Conservation (phyloP, 2,329 filamentous ascomycete genomes). For the Ceratocystis diversiconidia region DNA sequence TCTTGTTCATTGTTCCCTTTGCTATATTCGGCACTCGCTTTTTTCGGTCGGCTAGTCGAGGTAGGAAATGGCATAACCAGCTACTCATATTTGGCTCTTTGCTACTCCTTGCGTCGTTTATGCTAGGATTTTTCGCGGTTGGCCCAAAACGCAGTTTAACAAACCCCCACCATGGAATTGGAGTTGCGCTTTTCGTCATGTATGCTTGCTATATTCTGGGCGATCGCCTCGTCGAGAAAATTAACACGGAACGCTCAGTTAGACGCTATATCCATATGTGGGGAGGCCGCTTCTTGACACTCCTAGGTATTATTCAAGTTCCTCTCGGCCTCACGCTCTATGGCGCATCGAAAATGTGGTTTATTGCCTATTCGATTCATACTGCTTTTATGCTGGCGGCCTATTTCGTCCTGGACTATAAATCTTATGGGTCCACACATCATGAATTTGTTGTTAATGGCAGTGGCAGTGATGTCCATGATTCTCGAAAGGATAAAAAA, state of each 20-base stretch:
- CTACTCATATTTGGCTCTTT: constrained; percentile 55
- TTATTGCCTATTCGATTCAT: constrained; percentile 74
- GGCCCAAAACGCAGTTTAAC: constrained; percentile 56
- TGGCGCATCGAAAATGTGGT: constrained; percentile 71
- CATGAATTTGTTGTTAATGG: constrained; percentile 25
- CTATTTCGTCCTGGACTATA: constrained; percentile 71
- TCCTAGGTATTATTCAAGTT: constrained; percentile 76
- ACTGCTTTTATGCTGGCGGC: constrained; percentile 55
- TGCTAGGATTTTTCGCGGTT: constrained; percentile 66
- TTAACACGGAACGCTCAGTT: constrained; percentile 35
- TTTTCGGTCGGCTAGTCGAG: constrained; percentile 46
- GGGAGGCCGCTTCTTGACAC: constrained; percentile 61
- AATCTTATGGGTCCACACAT: constrained; percentile 39
- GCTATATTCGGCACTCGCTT: constrained; percentile 65
- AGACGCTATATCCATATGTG: constrained; percentile 67
- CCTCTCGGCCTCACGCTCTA: constrained; percentile 83
- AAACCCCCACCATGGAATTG: constrained; percentile 77
- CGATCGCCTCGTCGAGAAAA: constrained; percentile 47
- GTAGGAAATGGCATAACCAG: constrained; percentile 58
- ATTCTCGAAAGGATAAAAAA: constrained; percentile 26
- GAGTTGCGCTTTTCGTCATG: constrained; percentile 61
- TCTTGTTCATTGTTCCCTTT: constrained; percentile 57
- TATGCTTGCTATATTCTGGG: constrained; percentile 57
- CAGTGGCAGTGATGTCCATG: constrained; percentile 15
- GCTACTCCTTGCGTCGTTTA: constrained; percentile 55